Conservation (phyloP, 306 rosid genomes). For the Castanopsis chinensis region DNA sequence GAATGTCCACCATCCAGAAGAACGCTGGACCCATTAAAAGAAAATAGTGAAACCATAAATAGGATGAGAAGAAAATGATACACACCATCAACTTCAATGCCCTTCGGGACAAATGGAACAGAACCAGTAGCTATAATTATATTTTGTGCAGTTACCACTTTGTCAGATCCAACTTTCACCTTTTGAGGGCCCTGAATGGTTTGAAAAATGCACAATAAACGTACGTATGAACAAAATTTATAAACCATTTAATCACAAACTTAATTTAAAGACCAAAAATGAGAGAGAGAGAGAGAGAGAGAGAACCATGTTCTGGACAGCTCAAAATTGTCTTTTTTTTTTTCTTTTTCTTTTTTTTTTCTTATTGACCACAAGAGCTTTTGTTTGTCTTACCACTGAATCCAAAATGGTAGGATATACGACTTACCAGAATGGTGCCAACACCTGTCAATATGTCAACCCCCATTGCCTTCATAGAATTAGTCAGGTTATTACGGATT, state of each 20-base stretch:
- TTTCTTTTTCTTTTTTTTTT: neutral
- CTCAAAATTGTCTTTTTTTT: neutral
- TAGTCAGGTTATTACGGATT: slow-evolving; percentile 85
- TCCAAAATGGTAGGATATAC: neutral
- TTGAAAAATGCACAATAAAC: slow-evolving; percentile 18
- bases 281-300: neutral
- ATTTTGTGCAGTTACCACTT: slow-evolving; percentile 73
- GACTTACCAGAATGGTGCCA: slow-evolving; percentile 80
- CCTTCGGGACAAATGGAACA: slow-evolving; percentile 96
- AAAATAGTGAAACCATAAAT: slow-evolving; percentile 18
- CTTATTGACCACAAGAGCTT: slow-evolving; percentile 2
- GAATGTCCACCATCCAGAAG: neutral
- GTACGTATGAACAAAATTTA: slow-evolving; percentile 13
- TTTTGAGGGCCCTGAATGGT: slow-evolving; percentile 79
- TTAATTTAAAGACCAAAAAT: neutral
- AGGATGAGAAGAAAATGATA: slow-evolving; percentile 18
- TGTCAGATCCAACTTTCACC: slow-evolving; percentile 83
- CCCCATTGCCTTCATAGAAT: slow-evolving; percentile 92
- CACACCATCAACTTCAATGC: slow-evolving; percentile 89
- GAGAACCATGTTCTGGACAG: neutral
- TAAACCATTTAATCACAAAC: neutral
- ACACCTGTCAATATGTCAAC: slow-evolving; percentile 91
- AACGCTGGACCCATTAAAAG: neutral
- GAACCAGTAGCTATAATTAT: slow-evolving; percentile 97
- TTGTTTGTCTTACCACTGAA: neutral